Percentiles rank a stretch among this genome's conserved stretches.
These are phyloP conservation scores for Ascochyta clinopodiicola DNA, from an alignment of 2,329 filamentous ascomycete genomes.

Conservation along the genomic window DNA sequence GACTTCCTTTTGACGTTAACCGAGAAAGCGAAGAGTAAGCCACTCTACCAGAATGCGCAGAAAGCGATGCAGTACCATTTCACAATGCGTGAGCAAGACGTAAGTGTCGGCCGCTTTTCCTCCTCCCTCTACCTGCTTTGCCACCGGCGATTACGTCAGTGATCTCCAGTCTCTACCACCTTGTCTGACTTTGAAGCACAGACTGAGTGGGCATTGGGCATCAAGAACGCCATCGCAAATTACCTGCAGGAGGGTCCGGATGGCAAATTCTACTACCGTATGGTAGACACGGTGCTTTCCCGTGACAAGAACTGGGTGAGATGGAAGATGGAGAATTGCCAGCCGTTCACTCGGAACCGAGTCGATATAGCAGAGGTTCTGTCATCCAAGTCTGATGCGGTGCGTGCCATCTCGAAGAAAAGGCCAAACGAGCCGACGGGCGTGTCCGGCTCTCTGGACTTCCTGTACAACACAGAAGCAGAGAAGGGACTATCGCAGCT, in stretches of 20 bases:
- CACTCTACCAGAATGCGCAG: constrained; percentile 74
- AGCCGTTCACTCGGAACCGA: constrained; percentile 78
- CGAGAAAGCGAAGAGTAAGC: constrained; percentile 78
- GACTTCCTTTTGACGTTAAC: constrained; percentile 95
- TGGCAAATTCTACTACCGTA: constrained; percentile 92
- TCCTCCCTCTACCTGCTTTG: constrained; percentile 23
- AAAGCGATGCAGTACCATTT: constrained; percentile 87
- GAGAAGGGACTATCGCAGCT: constrained; percentile 71
- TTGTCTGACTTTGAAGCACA: constrained; percentile 53
- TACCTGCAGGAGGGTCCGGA: constrained; percentile 83
- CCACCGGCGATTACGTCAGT: constrained; percentile 22
- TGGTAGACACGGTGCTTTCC: constrained; percentile 94
- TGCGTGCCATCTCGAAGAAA: constrained; percentile 72
- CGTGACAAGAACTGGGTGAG: constrained; percentile 98
- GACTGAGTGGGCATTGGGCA: constrained; percentile 83
- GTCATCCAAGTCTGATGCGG: constrained; percentile 70
- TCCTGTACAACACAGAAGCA: constrained; percentile 72
- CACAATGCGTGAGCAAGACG: constrained; percentile 80
- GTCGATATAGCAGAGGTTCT: constrained; percentile 73
- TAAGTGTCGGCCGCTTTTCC: constrained; percentile 55
- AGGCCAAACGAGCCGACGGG: constrained; percentile 63
- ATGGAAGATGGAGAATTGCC: constrained; percentile 96
- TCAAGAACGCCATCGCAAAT: constrained; percentile 77
- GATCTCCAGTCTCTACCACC: constrained; percentile 28
- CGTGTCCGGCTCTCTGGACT: constrained; percentile 56